Base-by-base conservation (phyloP, 495 filamentous ascomycete species). In the Daldinia grandis region DNA sequence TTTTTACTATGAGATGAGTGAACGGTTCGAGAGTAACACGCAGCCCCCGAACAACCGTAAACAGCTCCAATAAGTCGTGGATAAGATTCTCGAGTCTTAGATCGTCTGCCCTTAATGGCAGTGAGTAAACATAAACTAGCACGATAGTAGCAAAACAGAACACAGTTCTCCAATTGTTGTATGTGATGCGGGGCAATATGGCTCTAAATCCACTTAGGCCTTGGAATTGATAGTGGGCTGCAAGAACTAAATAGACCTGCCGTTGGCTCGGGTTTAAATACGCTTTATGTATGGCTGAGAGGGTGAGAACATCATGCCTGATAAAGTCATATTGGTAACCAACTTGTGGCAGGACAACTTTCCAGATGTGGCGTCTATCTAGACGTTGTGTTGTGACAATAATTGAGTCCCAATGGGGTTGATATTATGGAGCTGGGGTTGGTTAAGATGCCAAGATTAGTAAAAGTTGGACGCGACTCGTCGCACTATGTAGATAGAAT, bases 261-360 rank as follows among this genome's bases (percentile, higher is more conserved):
- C 42, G 42, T 17, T 47, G 42, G 42, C 42, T 47, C 42, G 42
- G 42, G 42, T 21, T 47, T 4, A 47, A 8, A 21, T 47, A 47
- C n/a, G 42, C 42, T 47, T 47, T 47, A 19, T 47, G 42, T 47
- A 47, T 21, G 42, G 42, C 42, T 47, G 42, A 47, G 42, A 47
- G 42, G n/a, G 42, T 17, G 42, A 47, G 42, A 3, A 47, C 17
- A 8, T 17, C 42, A 47, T 47, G 42, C 2, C 42, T 47, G 8
- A 47, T 17, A 10, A 47, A 47, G n/a, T 24, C 19, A 47, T 47
- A 6, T 8, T 47, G 7, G 17, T 47, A 47, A 24, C 42, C 42
- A 2, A 47, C 42, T 47, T 47, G 42, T 9, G 42, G 42, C 19
- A 47, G 42, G 42, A 47, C 42, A 0, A 47, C 42, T 47, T 21